Evolutionary conservation across 176 grass and related monocot genomes (phyloP), one percentile per base, ranked within the genome.

Genomic region (Dendrocalamus sinicus): DNA sequence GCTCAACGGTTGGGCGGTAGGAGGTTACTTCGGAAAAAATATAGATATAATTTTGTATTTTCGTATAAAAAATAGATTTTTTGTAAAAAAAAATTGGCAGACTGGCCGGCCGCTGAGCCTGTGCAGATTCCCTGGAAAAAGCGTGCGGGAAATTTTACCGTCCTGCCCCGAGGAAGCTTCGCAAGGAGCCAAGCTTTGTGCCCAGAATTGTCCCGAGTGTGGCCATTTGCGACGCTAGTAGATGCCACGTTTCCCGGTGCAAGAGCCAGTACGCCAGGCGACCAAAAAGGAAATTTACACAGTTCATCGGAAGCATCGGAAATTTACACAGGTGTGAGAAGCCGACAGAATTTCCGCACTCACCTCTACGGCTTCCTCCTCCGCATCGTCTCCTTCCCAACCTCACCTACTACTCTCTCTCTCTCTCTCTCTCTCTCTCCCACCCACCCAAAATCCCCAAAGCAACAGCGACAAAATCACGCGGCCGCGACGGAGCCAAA

Each of bases 401-500:
- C 71, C 70, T 73, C 71, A 59, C 51, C 83, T 70, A 62, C 75
- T 45, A 10, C 39, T 76, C 82, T 41, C 30, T 50, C 70, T 84
- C 83, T 28, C 22, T 44, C 30, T 32, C 30, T 32, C 30, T 32
- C 28, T 30, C 28, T 30, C 28, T 28, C 28, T 28, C 28, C 72
- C 72, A 67, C n/a, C 73, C 63, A 62, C 32, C 32, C 32, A 78
- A 71, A 61, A 61, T 85, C 73, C 83, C 83, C 74, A 17, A 70
- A 50, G 30, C 64, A 78, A 7, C 26, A 12, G 63, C 20, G 46
- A 28, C 50, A 32, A 68, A 35, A 70, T 85, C 48, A 65, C 43
- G 62, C 71, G 73, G 32, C 4, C 32, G 32, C 32, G 32, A 6
- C 72, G 62, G 35, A 55, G 75, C 53, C 63, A 66, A 16, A 54